Evolutionary conservation across 352 stramenopile genomes (phyloP), one percentile per base, ranked within the genome.

Genomic region (Phytophthora fragariae): DNA sequence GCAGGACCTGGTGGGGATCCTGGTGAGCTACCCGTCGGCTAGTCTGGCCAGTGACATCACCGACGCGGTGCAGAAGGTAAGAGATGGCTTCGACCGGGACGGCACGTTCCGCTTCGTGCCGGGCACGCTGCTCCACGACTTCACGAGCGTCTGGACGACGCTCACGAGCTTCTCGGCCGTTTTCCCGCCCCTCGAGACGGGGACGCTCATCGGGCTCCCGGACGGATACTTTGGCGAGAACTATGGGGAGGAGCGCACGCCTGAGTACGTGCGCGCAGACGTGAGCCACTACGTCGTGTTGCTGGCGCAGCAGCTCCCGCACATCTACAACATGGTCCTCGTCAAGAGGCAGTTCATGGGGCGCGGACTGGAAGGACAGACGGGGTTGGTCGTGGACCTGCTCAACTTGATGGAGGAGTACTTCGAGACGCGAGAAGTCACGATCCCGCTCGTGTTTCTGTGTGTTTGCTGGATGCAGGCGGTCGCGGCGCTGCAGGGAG

Each of bases 381-480:
- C 10, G 27, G 31, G 31, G 27, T 21, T 59, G 53, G 53, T 46
- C 27, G 24, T 39, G 14, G 53, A 59, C 14, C 35, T 59, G 24
- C 41, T 59, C 12, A 59, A 59, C n/a, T 15, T 41, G 53, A 5
- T 63, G 57, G 39, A 63, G 14, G 21, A 54, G 5, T 63, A 54
- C 17, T 63, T 81, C 37, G 54, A 47, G 39, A 72, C 54, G 5
- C 57, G 59, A 4, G 27, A 54, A 24, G 62, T 77, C 17, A 69
- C 62, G 11, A 24, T 83, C 9, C 65, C 61, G 1, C 35, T 80
- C 2, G 73, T 75, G 12, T 80, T 83, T 33, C 21, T 59, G 0
- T 71, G 64, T n/a, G 67, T 75, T 14, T 79, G 72, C 66, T 83
- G 73, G 73, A 31, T 79, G 8, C 63, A 75, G n/a, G 69, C 73